phyloP scores from a whole-genome alignment of 306 rosid genomes.

The Luffa aegyptiaca region DNA sequence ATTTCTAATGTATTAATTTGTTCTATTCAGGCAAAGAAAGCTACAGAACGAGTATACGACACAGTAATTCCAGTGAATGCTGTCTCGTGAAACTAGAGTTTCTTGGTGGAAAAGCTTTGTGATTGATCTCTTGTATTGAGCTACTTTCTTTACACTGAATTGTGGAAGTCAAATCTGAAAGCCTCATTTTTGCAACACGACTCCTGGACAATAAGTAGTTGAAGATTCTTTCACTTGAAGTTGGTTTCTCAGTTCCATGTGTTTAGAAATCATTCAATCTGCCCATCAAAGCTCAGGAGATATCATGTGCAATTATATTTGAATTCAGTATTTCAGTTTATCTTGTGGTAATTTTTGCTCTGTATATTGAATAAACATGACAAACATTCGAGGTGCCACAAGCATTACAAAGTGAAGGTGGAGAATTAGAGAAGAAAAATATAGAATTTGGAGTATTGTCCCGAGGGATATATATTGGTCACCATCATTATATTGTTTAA shows the following conservation, averaged over 20 bases:
- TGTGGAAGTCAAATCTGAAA: background rate
- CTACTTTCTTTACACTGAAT: background rate
- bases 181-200: background rate
- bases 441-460: too few relatives aligned
- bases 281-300: background rate
- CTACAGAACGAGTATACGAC: slow-evolving; percentile 41
- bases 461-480: too few relatives aligned
- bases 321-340: background rate
- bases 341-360: background rate
- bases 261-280: background rate
- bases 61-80: slow-evolving; percentile 18
- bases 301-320: background rate
- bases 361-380: background rate
- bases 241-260: background rate
- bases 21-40: slow-evolving; percentile 33
- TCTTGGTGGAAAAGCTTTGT: background rate
- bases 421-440: too few relatives aligned
- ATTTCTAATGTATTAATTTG: background rate
- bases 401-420: too few relatives aligned
- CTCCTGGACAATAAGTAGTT: background rate
- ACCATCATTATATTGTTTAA: too few relatives aligned
- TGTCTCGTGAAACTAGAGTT: slow-evolving; percentile 13
- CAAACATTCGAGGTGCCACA: background rate
- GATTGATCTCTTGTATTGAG: background rate
- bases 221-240: background rate